phyloP scores from a whole-genome alignment of 2,329 filamentous ascomycete genomes.

The Graphilbum fragrans region DNA sequence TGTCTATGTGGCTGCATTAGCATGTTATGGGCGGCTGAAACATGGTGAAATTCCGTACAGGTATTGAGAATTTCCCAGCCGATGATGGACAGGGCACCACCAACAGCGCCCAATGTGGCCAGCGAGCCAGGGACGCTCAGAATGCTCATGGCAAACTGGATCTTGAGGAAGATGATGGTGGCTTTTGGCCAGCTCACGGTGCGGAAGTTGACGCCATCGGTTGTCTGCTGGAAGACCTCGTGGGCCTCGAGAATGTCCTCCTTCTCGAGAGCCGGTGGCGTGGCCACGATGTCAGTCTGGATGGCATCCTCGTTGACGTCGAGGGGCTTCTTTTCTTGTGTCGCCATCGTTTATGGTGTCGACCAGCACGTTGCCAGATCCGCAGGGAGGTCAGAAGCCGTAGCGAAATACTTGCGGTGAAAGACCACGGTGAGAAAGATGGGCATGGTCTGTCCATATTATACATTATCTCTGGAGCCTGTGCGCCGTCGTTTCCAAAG shows the following conservation, averaged over 20 bases:
- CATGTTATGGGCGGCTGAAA: not conserved
- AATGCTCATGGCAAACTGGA: conserved; percentile 43
- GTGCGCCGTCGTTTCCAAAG: too few species aligned
- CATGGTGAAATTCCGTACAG: conserved; percentile 5
- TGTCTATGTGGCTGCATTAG: conserved; percentile 10
- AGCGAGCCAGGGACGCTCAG: conserved; percentile 47
- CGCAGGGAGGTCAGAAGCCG: too few species aligned
- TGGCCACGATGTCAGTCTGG: not conserved
- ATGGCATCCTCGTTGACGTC: not conserved
- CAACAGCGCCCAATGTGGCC: conserved; percentile 71
- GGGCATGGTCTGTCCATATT: too few species aligned
- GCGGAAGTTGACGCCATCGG: conserved; percentile 27
- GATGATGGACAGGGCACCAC: conserved; percentile 68
- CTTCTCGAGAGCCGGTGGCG: not conserved
- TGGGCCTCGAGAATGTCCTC: not conserved
- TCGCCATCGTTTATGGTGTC: too few species aligned
- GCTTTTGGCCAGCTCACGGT: conserved; percentile 36
- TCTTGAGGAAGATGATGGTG: conserved; percentile 33
- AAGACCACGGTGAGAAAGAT: too few species aligned
- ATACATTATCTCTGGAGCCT: too few species aligned
- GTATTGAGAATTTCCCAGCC: conserved; percentile 34
- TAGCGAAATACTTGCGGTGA: too few species aligned
- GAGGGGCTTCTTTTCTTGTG: not conserved
- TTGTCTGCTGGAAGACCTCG: conserved; percentile 31
- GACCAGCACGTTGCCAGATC: too few species aligned